These are phyloP conservation scores for Tinospora cordifolia DNA, from an alignment of 164 flowering plant species.

Conservation along the genomic window DNA sequence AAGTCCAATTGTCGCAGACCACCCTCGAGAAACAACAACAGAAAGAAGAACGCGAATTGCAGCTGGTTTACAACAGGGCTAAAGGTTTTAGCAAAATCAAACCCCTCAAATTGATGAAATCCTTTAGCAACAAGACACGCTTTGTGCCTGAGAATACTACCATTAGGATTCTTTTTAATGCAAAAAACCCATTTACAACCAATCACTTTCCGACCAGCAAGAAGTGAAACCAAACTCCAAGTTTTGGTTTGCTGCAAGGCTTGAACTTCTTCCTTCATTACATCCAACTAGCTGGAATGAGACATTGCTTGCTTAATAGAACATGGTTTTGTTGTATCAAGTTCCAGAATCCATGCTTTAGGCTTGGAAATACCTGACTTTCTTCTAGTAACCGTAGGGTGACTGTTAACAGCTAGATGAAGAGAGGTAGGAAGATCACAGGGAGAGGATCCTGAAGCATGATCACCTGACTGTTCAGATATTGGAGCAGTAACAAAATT, in stretches of 20 bases:
- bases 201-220: neutral
- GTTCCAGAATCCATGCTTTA: neutral
- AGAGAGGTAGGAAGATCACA: too few relatives aligned
- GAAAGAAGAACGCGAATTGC: neutral
- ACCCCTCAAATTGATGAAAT: neutral
- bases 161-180: neutral
- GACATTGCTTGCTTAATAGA: too few relatives aligned
- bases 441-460: too few relatives aligned
- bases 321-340: too few relatives aligned
- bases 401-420: too few relatives aligned
- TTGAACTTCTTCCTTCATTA: neutral
- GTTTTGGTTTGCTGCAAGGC: neutral
- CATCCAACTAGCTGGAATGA: neutral
- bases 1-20: neutral
- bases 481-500: too few relatives aligned
- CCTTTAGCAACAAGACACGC: neutral
- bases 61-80: neutral
- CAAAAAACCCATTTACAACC: neutral
- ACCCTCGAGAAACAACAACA: neutral
- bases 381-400: neutral
- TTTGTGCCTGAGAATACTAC: neutral
- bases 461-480: too few relatives aligned
- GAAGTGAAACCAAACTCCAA: neutral
- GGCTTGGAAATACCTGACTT: neutral
- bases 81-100: neutral